These are phyloP conservation scores for Phaseolus lunatus DNA, from an alignment of 306 rosid species.

Conservation along the genomic window DNA sequence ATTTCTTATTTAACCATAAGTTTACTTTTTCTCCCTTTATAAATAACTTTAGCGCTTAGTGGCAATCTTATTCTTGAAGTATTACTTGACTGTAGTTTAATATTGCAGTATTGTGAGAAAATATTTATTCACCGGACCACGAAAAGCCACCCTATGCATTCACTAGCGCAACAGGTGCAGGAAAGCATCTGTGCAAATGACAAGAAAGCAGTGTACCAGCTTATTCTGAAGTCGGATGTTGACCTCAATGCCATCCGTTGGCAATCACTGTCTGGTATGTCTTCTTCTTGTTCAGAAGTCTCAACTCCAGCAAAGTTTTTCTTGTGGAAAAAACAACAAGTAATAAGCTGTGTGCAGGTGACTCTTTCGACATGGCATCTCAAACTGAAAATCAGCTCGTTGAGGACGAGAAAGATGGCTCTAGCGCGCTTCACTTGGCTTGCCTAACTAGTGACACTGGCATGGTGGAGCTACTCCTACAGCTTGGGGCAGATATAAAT, in stretches of 20 bases:
- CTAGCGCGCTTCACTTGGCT: slow-evolving; percentile 77
- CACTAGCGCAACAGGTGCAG: slow-evolving; percentile 57
- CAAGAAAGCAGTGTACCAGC: slow-evolving; percentile 70
- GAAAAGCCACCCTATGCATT: slow-evolving; percentile 37
- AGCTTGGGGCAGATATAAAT: slow-evolving; percentile 74
- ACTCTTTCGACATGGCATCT: slow-evolving; percentile 43
- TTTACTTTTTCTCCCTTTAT: slow-evolving; percentile 22
- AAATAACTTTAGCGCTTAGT: slow-evolving; percentile 11
- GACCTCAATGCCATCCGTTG: slow-evolving; percentile 55
- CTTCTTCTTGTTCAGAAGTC: slow-evolving; percentile 40
- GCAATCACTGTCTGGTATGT: slow-evolving; percentile 58
- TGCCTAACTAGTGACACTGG: slow-evolving; percentile 70
- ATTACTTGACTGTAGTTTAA: slow-evolving; percentile 36
- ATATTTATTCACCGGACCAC: slow-evolving; percentile 55
- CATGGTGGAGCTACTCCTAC: slow-evolving; percentile 85
- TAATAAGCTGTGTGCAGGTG: slow-evolving; percentile 51
- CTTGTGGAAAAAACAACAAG: slow-evolving; percentile 40
- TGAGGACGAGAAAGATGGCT: slow-evolving; percentile 54
- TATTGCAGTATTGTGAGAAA: slow-evolving; percentile 76
- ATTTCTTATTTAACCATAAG: slow-evolving; percentile 30
- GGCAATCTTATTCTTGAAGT: slow-evolving; percentile 37
- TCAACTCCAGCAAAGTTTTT: slow-evolving; percentile 34
- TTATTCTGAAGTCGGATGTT: slow-evolving; percentile 59
- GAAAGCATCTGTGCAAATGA: slow-evolving; percentile 71
- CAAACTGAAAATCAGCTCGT: slow-evolving; percentile 48